Evolutionary conservation across 805 yeast genomes (phyloP), one percentile per base, ranked within the genome.

Genomic region (Saturnispora serradocipensis): DNA sequence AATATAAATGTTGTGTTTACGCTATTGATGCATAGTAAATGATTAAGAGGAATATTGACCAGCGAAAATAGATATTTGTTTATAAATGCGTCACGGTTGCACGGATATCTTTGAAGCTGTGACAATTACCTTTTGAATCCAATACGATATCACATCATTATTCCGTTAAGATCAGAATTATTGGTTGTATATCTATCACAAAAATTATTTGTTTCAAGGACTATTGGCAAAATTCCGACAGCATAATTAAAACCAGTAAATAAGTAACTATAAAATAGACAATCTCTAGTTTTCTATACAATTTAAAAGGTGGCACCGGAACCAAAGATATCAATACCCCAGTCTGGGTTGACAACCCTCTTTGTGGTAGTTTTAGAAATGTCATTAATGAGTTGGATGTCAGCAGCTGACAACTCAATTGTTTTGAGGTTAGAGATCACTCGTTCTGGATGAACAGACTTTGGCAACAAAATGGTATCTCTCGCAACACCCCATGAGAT

Each of bases 401-500:
- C 78, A 27, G 61, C 73, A 16, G 66, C 65, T 2, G 63, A 52
- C 36, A 74, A 60, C 5, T 62, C 58, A 15, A 74, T 59, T 9
- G 65, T 54, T 35, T 67, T 55, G 45, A 72, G 65, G 59, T 74
- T 74, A 35, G 64, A 56, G 18, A 53, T 65, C 38, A 74, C 63
- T 60, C 74, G 62, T 15, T 53, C 52, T 15, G 60, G 56, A 22
- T 55, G 56, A 13, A 61, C 66, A 10, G 72, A 68, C 54, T 69
- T 71, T 43, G 74, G 74, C 49, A 71, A 59, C 11, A 68, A 69
- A 35, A 66, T 65, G 20, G 75, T 68, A 7, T 76, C 77, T 66
- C 85, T 77, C 59, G 73, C 69, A 32, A 77, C 65, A 45, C 76
- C 79, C 86, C 86, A 82, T 28, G 81, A 73, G 47, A 81, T 67